Evolutionary conservation across 2,329 filamentous ascomycete genomes (phyloP), one percentile per base, ranked within the genome.

Genomic region (Neonectria faginata): DNA sequence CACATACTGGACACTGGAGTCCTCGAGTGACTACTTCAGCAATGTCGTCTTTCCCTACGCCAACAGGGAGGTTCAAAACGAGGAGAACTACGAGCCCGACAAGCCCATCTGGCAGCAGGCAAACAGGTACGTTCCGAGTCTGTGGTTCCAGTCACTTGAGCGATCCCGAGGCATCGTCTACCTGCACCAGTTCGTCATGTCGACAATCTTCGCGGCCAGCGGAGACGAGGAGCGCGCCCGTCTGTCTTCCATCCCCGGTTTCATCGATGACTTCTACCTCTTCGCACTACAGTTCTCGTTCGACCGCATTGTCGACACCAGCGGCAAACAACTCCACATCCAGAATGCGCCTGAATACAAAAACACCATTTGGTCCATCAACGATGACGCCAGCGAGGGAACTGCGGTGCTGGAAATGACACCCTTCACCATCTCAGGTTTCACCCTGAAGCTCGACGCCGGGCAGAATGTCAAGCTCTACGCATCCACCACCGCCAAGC

Each of bases 81-180:
- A 50, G 9, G 50, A 42, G 1, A 20, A 45, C 27, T 63, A 63
- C 31, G 27, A 27, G 4, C 55, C 54, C n/a, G 31, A 48, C 18
- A n/a, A 31, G 12, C 54, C 55, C 22, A 59, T 63, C 22, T 63
- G 48, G 41, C 25, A 54, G 16, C 54, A 63, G 33, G 33, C 33
- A 14, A 55, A 63, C 9, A 53, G 27, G 7, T 58, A 58, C 25
- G 16, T 47, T 2, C 41, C 47, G 9, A 54, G n/a, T n/a, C 41
- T 63, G 5, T 63, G 39, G 36, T 57, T 63, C 31, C 60, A 63
- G 48, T 54, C 60, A 25, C 41, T 63, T 11, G 60, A 63, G 39
- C 18, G 31, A 2, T 25, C 55, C 6, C 41, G 54, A 2, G 60
- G 60, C 27, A 36, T 53, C 16, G 54, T 53, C 29, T 59, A 58